Evolutionary conservation across 2,329 filamentous ascomycete genomes (phyloP).

Genomic region (Beauveria varroae): DNA sequence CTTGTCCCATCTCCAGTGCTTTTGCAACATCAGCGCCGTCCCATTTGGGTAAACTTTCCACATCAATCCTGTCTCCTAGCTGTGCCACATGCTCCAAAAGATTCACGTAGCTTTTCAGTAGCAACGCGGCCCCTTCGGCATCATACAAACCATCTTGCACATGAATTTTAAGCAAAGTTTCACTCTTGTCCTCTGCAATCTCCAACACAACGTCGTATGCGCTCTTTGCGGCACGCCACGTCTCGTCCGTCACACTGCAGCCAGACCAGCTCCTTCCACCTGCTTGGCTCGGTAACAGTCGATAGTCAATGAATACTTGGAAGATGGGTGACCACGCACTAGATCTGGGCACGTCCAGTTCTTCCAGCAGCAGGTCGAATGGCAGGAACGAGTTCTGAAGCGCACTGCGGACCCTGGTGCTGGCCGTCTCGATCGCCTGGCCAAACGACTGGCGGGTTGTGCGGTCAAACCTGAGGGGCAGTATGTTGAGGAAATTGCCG

Average conservation of each 20-base stretch:
- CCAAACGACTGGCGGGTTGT: too few relatives aligned
- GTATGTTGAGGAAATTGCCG: background rate
- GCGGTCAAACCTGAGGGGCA: background rate
- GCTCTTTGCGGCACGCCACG: background rate
- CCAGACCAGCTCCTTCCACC: background rate
- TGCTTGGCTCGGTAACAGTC: background rate
- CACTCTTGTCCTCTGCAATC: background rate
- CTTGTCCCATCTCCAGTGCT: background rate
- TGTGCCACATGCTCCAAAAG: background rate
- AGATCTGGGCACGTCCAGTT: background rate
- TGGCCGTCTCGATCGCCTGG: background rate
- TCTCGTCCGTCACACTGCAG: background rate
- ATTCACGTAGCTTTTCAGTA: background rate
- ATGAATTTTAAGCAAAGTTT: background rate
- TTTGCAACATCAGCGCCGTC: background rate
- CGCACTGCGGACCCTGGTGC: background rate
- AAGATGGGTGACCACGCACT: background rate
- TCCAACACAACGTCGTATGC: background rate
- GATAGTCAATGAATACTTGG: background rate
- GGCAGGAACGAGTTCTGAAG: background rate
- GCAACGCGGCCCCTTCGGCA: too few relatives aligned
- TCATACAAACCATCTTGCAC: background rate
- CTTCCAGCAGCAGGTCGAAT: slow-evolving; percentile 1
- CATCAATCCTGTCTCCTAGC: too few relatives aligned
- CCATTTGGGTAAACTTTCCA: too few relatives aligned